Conservation (phyloP, 441 rosid genomes). For the Populus trichocarpa region DNA sequence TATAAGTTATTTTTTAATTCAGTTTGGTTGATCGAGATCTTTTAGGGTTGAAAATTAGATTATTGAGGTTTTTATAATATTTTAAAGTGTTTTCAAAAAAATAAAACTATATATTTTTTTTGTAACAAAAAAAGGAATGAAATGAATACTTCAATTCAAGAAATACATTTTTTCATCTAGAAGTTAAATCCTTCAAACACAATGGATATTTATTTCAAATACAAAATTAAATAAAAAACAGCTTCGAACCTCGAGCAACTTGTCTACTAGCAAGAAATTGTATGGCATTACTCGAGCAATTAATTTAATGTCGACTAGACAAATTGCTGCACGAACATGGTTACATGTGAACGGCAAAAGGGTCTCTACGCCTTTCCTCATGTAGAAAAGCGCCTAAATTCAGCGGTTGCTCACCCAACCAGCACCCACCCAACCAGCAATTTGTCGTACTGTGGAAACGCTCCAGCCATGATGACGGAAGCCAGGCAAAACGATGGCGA, state of each 20-base stretch:
- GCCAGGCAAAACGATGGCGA: neutral
- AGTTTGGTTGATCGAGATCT: too few relatives aligned
- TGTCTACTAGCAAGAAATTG: too few relatives aligned
- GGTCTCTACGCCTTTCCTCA: neutral
- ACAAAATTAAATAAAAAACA: too few relatives aligned
- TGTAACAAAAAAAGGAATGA: neutral
- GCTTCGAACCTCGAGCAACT: too few relatives aligned
- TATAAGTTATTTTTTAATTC: too few relatives aligned
- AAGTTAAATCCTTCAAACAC: neutral
- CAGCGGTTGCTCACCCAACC: conserved; percentile 38
- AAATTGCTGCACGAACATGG: neutral
- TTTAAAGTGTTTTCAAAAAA: too few relatives aligned
- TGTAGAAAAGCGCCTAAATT: neutral
- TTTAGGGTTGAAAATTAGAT: too few relatives aligned
- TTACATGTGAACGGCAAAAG: neutral
- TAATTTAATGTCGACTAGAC: neutral
- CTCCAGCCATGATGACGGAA: neutral
- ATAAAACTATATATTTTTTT: too few relatives aligned
- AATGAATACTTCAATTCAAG: neutral
- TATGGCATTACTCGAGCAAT: neutral
- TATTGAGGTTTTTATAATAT: too few relatives aligned
- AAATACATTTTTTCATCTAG: neutral
- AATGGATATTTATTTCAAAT: too few relatives aligned
- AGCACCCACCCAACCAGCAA: conserved; percentile 28
- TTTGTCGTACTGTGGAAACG: neutral